Conservation (phyloP, 176 grass and related monocot genomes). For the Melocanna baccifera region DNA sequence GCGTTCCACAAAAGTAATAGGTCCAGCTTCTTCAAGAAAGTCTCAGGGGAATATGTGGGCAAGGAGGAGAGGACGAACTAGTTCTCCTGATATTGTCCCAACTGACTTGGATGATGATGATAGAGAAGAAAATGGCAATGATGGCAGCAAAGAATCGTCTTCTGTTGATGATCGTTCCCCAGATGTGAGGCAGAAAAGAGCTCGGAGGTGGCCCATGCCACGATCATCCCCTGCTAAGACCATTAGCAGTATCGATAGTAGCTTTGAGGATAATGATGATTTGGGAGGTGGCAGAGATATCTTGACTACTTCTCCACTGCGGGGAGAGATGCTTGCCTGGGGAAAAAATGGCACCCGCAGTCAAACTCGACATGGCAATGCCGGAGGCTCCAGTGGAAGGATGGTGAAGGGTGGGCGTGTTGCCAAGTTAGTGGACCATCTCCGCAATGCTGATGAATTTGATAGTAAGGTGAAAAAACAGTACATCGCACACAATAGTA, state of each 20-base stretch:
- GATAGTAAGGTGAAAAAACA: slow-evolving; percentile 53
- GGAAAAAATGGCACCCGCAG: slow-evolving; percentile 83
- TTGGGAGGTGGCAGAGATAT: slow-evolving; percentile 55
- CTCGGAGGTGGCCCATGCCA: slow-evolving; percentile 49
- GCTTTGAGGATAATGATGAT: slow-evolving; percentile 55
- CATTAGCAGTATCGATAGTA: slow-evolving; percentile 32
- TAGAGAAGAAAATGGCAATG: slow-evolving; percentile 63
- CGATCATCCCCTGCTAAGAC: slow-evolving; percentile 57
- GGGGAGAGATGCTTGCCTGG: slow-evolving; percentile 85
- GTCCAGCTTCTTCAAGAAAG: slow-evolving; percentile 39
- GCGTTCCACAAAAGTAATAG: slow-evolving; percentile 45
- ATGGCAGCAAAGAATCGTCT: slow-evolving; percentile 70
- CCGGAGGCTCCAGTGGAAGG: slow-evolving; percentile 57
- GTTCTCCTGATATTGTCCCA: slow-evolving; percentile 44
- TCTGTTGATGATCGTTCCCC: slow-evolving; percentile 70
- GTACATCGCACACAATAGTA: background rate
- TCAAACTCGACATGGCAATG: slow-evolving; percentile 62
- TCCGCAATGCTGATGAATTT: slow-evolving; percentile 59
- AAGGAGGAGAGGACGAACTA: slow-evolving; percentile 55
- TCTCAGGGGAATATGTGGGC: slow-evolving; percentile 38
- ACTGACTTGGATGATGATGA: slow-evolving; percentile 67
- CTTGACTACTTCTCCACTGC: slow-evolving; percentile 54
- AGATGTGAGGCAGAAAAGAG: slow-evolving; percentile 66
- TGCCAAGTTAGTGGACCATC: slow-evolving; percentile 55
- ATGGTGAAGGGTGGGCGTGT: slow-evolving; percentile 58